Conservation (phyloP, 441 rosid species). For the Croton setiger region DNA sequence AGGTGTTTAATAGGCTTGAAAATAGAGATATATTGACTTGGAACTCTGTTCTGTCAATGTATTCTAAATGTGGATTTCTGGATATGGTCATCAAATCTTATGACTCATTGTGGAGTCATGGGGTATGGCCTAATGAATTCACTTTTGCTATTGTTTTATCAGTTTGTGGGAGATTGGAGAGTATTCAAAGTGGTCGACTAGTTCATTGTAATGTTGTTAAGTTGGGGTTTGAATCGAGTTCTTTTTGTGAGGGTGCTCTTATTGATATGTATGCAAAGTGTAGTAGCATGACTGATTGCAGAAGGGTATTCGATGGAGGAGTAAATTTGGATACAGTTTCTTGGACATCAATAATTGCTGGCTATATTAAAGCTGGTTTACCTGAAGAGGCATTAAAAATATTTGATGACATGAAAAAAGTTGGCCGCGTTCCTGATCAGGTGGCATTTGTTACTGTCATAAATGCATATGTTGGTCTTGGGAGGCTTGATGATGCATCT, state of each 20-base stretch:
- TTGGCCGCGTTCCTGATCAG: conserved; percentile 60
- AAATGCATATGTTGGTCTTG: conserved; percentile 51
- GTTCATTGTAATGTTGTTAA: conserved; percentile 59
- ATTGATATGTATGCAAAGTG: conserved; percentile 86
- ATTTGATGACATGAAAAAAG: conserved; percentile 50
- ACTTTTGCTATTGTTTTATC: conserved; percentile 71
- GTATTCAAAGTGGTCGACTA: conserved; percentile 48
- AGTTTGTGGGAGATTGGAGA: conserved; percentile 52
- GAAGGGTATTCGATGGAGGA: conserved; percentile 55
- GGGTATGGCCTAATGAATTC: conserved; percentile 62
- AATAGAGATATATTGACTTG: conserved; percentile 56
- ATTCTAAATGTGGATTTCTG: conserved; percentile 44
- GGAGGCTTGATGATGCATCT: conserved; percentile 67
- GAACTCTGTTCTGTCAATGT: conserved; percentile 75
- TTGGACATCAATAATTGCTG: conserved; percentile 84
- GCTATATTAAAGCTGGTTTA: conserved; percentile 62
- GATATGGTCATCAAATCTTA: conserved; percentile 40
- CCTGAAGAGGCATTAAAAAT: conserved; percentile 63
- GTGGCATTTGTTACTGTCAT: conserved; percentile 65
- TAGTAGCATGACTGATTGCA: conserved; percentile 46
- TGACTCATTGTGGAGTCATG: conserved; percentile 32
- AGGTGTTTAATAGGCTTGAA: conserved; percentile 46
- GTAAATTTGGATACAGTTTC: conserved; percentile 62
- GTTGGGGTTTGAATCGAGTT: conserved; percentile 49
- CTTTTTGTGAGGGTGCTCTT: conserved; percentile 68